Evolutionary conservation across 805 yeast species (phyloP).

Genomic region (Candida vartiovaarae): DNA sequence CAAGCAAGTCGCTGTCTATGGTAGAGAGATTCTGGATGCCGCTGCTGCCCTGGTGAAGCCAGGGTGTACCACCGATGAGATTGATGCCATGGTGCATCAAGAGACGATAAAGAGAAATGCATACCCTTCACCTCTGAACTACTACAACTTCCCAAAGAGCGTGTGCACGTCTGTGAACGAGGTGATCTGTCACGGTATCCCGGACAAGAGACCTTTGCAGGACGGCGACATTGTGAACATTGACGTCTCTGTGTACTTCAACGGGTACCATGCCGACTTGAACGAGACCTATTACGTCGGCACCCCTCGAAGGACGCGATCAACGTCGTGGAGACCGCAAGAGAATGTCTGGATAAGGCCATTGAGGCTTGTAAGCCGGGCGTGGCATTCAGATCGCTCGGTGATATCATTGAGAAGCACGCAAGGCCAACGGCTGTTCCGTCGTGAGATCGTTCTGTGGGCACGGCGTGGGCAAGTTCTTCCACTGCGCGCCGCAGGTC

Average conservation of each 20-base stretch:
- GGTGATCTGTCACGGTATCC: conserved; percentile 95
- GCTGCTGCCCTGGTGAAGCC: conserved; percentile 81
- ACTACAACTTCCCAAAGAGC: conserved; percentile 88
- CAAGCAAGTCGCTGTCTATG: conserved; percentile 66
- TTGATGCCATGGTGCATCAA: conserved; percentile 79
- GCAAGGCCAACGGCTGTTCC: conserved; percentile 72
- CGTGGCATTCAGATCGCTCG: conserved; percentile 74
- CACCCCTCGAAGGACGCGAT: conserved; percentile 77
- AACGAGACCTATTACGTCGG: conserved; percentile 98
- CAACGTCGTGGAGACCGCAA: conserved; percentile 83
- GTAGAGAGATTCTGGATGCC: conserved; percentile 83
- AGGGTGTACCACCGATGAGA: conserved; percentile 89
- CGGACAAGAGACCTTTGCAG: conserved; percentile 77
- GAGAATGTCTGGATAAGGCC: conserved; percentile 82
- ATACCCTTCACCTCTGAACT: conserved; percentile 93
- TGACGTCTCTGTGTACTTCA: conserved; percentile 78
- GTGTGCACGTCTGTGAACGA: conserved; percentile 93
- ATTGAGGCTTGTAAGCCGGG: conserved; percentile 89
- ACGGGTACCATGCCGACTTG: conserved; percentile 90
- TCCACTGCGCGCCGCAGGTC: conserved; percentile 88
- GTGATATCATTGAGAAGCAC: conserved; percentile 81
- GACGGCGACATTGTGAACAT: conserved; percentile 94
- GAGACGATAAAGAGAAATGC: conserved; percentile 85
- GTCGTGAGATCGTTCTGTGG: conserved; percentile 91
- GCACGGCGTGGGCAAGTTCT: conserved; percentile 81